A percentile compares a stretch with the other conserved stretches of the same genome.
phyloP scores from a whole-genome alignment of 78 protist species.

The Planoprotostelium fungivorum region DNA sequence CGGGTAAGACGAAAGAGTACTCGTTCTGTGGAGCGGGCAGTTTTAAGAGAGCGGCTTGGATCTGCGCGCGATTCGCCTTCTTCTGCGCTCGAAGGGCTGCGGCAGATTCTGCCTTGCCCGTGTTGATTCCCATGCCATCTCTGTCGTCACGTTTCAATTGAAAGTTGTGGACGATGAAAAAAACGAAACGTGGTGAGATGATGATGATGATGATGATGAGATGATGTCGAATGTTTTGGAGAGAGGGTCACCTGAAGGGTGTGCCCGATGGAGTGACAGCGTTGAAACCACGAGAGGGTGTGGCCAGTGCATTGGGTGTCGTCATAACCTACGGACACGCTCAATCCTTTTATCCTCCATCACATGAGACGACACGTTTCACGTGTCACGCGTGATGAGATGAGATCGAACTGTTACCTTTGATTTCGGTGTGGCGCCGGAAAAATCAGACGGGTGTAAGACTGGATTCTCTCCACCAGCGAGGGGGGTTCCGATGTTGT shows the following conservation, averaged over 20 bases:
- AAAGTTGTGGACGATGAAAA: too few relatives aligned
- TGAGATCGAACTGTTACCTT: too few relatives aligned
- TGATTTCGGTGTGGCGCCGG: slow-evolving; percentile 28
- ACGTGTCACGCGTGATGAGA: not conserved
- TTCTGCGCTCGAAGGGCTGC: not conserved
- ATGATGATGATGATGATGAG: too few relatives aligned
- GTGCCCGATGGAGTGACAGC: slow-evolving; percentile 32
- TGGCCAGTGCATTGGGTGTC: slow-evolving; percentile 8
- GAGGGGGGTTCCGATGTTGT: slow-evolving; percentile 60
- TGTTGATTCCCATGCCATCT: slow-evolving; percentile 5
- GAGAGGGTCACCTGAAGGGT: not conserved
- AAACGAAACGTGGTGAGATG: too few relatives aligned
- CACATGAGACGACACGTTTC: not conserved
- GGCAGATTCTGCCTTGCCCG: slow-evolving; percentile 1
- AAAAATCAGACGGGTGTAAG: slow-evolving; percentile 30
- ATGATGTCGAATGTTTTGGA: too few relatives aligned
- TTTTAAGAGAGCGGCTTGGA: slow-evolving; percentile 11
- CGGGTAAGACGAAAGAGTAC: slow-evolving; percentile 27
- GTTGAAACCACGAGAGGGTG: slow-evolving; percentile 33
- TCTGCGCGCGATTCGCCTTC: not conserved
- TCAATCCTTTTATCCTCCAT: not conserved
- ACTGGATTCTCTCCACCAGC: slow-evolving; percentile 51
- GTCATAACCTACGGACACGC: too few relatives aligned
- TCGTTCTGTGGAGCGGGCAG: slow-evolving; percentile 30
- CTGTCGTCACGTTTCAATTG: too few relatives aligned